Conservation (phyloP, 2,329 filamentous ascomycete genomes). For the Sclerotinia nivalis region DNA sequence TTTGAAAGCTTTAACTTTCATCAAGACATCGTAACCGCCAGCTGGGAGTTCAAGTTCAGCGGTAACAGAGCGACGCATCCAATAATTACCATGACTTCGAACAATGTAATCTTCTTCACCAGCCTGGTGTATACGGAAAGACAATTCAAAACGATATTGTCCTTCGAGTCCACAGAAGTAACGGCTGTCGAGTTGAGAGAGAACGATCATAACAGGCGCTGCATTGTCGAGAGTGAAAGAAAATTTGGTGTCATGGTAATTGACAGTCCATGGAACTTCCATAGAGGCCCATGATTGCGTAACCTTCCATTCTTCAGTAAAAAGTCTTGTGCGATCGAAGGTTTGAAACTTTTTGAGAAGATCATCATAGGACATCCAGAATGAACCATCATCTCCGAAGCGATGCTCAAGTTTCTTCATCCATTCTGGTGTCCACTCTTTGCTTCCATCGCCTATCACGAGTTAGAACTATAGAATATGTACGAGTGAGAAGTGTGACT, state of each 20-base stretch:
- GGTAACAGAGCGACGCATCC: conserved; percentile 58
- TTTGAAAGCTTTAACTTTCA: conserved; percentile 54
- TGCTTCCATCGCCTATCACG: conserved; percentile 51
- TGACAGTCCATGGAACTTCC: conserved; percentile 59
- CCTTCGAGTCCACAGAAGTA: conserved; percentile 63
- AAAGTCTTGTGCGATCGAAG: conserved; percentile 62
- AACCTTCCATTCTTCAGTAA: conserved; percentile 59
- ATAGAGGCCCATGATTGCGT: conserved; percentile 63
- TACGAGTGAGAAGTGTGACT: neutral
- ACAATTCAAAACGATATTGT: conserved; percentile 54
- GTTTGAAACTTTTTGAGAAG: conserved; percentile 60
- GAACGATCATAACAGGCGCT: conserved; percentile 58
- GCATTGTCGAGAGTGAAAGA: conserved; percentile 56
- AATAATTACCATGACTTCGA: conserved; percentile 47
- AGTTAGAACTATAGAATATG: conserved; percentile 17
- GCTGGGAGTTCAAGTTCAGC: conserved; percentile 59
- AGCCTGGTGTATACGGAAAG: conserved; percentile 51
- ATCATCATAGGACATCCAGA: conserved; percentile 65
- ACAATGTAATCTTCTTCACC: conserved; percentile 60
- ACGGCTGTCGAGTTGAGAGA: conserved; percentile 60
- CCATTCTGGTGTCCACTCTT: conserved; percentile 62
- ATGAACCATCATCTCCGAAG: conserved; percentile 63
- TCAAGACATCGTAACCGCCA: conserved; percentile 58
- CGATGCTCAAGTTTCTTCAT: conserved; percentile 58
- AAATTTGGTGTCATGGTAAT: conserved; percentile 63